Evolutionary conservation across 2,329 filamentous ascomycete species (phyloP), one percentile per base, ranked within the genome.

Genomic region (Cladorrhinum sp.): DNA sequence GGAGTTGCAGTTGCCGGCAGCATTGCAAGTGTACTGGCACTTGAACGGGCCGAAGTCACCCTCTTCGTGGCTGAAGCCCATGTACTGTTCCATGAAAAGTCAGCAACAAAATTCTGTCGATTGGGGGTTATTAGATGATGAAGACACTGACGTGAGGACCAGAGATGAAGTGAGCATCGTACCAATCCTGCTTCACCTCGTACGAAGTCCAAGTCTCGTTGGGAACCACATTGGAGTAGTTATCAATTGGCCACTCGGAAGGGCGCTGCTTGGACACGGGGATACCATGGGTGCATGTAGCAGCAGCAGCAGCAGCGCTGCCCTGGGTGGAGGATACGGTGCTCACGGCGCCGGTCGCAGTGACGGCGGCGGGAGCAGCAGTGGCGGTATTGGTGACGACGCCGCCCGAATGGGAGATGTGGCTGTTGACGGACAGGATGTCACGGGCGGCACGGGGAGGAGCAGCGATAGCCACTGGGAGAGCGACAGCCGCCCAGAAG

Each of bases 1-100:
- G 2, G 68, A 64, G 14, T 59, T 63, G 54, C 71, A 72, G 4
- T 60, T 60, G 10, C 39, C 59, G 3, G 63, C 66, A 1, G 60
- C 65, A 24, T 72, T 72, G 63, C 71, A 73, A 10, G 61, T 63
- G 33, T 64, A 72, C 66, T 72, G 70, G 61, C 71, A 73, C 62
- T 72, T 71, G 65, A 68, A 73, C 0, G 67, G 65, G 36, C 63
- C 69, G 51, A 69, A 71, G 10, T 63, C 66, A 8, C 66, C 67
- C 24, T 36, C 57, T 9, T 56, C 48, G n/a, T 64, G 60, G 10
- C 24, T 61, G 52, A 61, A 60, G 26, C 52, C 60, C 42, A 72
- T 58, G 57, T 62, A 60, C 66, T 69, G 18, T 12, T 42, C 28
- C 18, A 12, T 20, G 26, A 8, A 16, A 14, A 23, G 26, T 42